Base-by-base conservation (phyloP, 345 rosid genomes). In the Rhizophora apiculata region DNA sequence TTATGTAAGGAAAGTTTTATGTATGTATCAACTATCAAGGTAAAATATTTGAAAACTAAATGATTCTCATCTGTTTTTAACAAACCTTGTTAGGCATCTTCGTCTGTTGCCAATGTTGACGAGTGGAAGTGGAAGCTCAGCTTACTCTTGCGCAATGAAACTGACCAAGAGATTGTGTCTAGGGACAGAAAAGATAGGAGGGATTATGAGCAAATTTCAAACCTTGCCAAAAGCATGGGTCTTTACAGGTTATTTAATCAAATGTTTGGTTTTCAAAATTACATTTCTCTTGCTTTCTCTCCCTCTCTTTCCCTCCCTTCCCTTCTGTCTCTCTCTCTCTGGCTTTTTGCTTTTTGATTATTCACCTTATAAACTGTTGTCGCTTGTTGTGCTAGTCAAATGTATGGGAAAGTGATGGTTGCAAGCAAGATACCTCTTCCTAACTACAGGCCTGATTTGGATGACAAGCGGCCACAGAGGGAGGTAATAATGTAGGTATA, bases 41-140 rank as follows among this genome's bases (percentile, higher is more conserved):
- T 43, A 24, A 9, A 73, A 59, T 60, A 22, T 39, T 56, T 31
- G 54, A 29, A n/a, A 65, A 48, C n/a, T 65, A 34, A 24, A 24
- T 54, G 64, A 6, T 29, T 11, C 30, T 7, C 0, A 53, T 18
- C 30, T 21, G 43, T 43, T 63, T 15, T 49, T 21, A 21, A 52
- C 18, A 13, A 22, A 65, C 68, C 63, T 63, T 83, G 67, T 31
- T 65, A 92, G 99, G 98, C 96, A 29, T 95, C 99, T 61, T 95
- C 97, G 51, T 84, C 99, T 3, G 97, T 92, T 70, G 96, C 88
- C 74, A 95, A 95, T 82, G 84, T 95, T 63, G 88, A 92, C 68
- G 98, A 90, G 71, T 95, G 99, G 99, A 95, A 92, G 75, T 95
- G 99, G 99, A 95, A 95, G 79, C 90, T 95, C 70, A 79, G 92